phyloP scores from a whole-genome alignment of 768 basidiomycete genomes.

The Collybia sp. region DNA sequence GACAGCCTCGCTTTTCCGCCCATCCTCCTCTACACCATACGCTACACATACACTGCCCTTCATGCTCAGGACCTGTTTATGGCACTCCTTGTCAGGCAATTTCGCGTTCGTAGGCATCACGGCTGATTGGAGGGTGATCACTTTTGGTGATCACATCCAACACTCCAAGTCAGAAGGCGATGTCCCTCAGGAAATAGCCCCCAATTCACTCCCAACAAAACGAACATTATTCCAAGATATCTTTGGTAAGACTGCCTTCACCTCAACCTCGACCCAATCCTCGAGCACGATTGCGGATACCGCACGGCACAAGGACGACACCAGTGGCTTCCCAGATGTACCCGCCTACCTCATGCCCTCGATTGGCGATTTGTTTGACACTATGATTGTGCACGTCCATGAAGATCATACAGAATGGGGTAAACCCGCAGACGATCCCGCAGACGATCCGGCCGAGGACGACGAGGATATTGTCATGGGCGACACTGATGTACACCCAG shows the following conservation, averaged over 20 bases:
- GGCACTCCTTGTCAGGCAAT: constrained; percentile 23
- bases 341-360: constrained; percentile 79
- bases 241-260: constrained; percentile 77
- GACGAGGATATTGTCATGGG: constrained; percentile 45
- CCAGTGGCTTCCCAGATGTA: constrained; percentile 50
- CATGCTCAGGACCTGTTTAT: constrained; percentile 45
- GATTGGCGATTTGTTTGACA: constrained; percentile 64
- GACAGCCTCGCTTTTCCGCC: constrained; percentile 43
- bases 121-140: constrained; percentile 54
- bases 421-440: constrained; percentile 9
- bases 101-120: constrained; percentile 70
- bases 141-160: constrained; percentile 58
- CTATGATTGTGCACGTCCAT: constrained; percentile 24
- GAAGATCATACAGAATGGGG: constrained; percentile 25
- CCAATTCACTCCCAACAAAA: constrained; percentile 19
- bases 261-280: constrained; percentile 19
- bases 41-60: constrained; percentile 52
- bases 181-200: constrained; percentile 30
- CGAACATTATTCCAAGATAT: constrained; percentile 85
- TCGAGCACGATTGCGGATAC: constrained; percentile 6
- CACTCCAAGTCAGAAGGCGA: constrained; percentile 37
- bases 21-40: constrained; percentile 39
- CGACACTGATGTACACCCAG: constrained; percentile 19
- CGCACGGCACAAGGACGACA: constrained; percentile 29
- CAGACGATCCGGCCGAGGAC: constrained; percentile 13